Conservation (phyloP, 306 rosid genomes). For the Carpinus fangiana region DNA sequence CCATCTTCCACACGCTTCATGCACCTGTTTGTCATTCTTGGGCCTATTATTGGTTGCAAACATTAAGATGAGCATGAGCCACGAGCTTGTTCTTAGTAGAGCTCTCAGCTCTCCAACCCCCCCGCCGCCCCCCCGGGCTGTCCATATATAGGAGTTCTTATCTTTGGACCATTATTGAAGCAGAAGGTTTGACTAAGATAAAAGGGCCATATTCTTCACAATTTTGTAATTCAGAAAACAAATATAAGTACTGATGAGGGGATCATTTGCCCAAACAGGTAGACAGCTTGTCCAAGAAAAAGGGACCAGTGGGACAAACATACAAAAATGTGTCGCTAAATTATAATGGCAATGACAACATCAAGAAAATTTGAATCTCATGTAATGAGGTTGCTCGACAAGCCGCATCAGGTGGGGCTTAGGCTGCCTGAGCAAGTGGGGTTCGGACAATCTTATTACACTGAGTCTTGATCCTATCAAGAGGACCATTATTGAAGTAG, state of each 20-base stretch:
- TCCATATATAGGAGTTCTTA: not conserved
- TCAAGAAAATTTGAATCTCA: too few relatives aligned
- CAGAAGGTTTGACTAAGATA: not conserved
- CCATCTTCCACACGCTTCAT: conserved; percentile 6
- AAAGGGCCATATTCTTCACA: not conserved
- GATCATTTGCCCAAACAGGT: too few relatives aligned
- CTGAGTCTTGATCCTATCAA: too few relatives aligned
- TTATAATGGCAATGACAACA: not conserved
- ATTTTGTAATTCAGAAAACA: too few relatives aligned
- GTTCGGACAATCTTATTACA: too few relatives aligned
- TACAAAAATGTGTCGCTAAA: not conserved
- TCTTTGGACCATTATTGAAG: not conserved
- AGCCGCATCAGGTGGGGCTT: too few relatives aligned
- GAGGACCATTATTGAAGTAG: too few relatives aligned
- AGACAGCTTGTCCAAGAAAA: too few relatives aligned
- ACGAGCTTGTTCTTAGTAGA: not conserved
- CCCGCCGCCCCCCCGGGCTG: too few relatives aligned
- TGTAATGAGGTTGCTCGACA: too few relatives aligned
- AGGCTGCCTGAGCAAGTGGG: too few relatives aligned
- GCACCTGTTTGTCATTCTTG: conserved; percentile 12
- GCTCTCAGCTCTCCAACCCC: not conserved
- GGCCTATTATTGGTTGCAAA: conserved; percentile 15
- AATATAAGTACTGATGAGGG: too few relatives aligned
- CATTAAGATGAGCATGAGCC: not conserved
- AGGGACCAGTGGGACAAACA: not conserved